phyloP scores from a whole-genome alignment of 352 stramenopile genomes.

The Globisporangium orthogonon region DNA sequence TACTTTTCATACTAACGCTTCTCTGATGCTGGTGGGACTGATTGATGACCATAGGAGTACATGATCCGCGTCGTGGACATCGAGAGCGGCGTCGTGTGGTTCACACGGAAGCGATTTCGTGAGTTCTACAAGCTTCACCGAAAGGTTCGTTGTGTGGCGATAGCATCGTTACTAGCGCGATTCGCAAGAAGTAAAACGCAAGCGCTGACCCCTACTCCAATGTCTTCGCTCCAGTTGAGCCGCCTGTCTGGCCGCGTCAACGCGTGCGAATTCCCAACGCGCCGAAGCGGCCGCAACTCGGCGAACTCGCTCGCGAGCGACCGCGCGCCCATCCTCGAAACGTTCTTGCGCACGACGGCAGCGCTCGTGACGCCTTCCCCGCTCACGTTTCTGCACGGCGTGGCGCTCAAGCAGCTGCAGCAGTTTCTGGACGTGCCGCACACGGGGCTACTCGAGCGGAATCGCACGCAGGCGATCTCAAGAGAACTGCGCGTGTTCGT shows the following conservation, averaged over 20 bases:
- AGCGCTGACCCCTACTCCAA: neutral
- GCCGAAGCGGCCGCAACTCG: constrained; percentile 49
- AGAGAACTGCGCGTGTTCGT: constrained; percentile 73
- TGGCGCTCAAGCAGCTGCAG: constrained; percentile 74
- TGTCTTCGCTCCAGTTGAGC: constrained; percentile 29
- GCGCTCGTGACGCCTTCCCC: constrained; percentile 69
- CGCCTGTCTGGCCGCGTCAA: constrained; percentile 58
- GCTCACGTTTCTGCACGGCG: constrained; percentile 64
- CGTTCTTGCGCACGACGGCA: constrained; percentile 67
- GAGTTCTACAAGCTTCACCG: constrained; percentile 80
- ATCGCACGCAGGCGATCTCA: constrained; percentile 73
- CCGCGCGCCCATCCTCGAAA: constrained; percentile 65
- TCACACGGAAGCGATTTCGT: constrained; percentile 75
- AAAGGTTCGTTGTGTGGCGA: constrained; percentile 34
- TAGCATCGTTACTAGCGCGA: neutral
- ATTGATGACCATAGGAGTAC: constrained; percentile 47
- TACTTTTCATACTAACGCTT: neutral
- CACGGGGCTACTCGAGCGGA: constrained; percentile 59
- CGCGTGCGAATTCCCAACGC: constrained; percentile 66
- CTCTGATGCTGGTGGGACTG: neutral
- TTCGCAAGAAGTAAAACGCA: neutral
- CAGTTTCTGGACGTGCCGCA: constrained; percentile 77
- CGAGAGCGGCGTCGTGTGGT: constrained; percentile 82
- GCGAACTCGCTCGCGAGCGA: constrained; percentile 52
- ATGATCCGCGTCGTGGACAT: constrained; percentile 81